phyloP scores from a whole-genome alignment of 768 basidiomycete genomes.

The Hygrocybe punicea region DNA sequence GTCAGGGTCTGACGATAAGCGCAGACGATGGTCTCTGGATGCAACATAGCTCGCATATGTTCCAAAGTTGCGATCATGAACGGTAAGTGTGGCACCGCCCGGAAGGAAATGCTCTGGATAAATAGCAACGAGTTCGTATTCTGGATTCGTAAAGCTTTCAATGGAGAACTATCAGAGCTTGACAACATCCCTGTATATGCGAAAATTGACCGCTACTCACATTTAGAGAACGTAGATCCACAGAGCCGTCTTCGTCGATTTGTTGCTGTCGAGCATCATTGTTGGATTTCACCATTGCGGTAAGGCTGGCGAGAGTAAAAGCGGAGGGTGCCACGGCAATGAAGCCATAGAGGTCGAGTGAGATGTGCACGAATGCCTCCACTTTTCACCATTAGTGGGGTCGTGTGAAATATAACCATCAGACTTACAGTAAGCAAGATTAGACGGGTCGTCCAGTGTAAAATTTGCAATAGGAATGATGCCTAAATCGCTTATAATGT shows the following conservation, averaged over 20 bases:
- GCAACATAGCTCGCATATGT: slow-evolving; percentile 13
- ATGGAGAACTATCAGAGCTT: slow-evolving; percentile 9
- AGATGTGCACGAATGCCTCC: slow-evolving; percentile 13
- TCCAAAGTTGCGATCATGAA: slow-evolving; percentile 11
- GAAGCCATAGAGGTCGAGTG: slow-evolving; percentile 18
- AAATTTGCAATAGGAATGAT: slow-evolving; percentile 14
- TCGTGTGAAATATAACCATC: slow-evolving; percentile 1
- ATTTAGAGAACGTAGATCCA: slow-evolving; percentile 8
- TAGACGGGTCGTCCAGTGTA: slow-evolving; percentile 15
- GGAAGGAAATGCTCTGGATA: slow-evolving; percentile 23
- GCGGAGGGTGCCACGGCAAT: slow-evolving; percentile 18
- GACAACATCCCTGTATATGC: not conserved
- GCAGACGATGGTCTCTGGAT: slow-evolving; percentile 14
- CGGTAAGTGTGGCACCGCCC: slow-evolving; percentile 11
- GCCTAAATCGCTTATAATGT: slow-evolving; percentile 9
- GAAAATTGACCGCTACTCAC: slow-evolving; percentile 9
- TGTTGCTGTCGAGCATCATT: slow-evolving; percentile 15
- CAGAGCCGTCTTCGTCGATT: slow-evolving; percentile 11
- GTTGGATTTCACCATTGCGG: slow-evolving; percentile 17
- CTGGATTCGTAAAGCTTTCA: slow-evolving; percentile 14
- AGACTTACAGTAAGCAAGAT: slow-evolving; percentile 19
- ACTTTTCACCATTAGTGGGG: slow-evolving; percentile 16
- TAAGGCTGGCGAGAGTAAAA: slow-evolving; percentile 15
- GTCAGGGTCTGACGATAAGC: slow-evolving; percentile 10
- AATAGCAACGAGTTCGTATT: slow-evolving; percentile 16